These are phyloP conservation scores for Ganoderma meredithae DNA, from an alignment of 1,284 basidiomycete genomes.

Conservation along the genomic window DNA sequence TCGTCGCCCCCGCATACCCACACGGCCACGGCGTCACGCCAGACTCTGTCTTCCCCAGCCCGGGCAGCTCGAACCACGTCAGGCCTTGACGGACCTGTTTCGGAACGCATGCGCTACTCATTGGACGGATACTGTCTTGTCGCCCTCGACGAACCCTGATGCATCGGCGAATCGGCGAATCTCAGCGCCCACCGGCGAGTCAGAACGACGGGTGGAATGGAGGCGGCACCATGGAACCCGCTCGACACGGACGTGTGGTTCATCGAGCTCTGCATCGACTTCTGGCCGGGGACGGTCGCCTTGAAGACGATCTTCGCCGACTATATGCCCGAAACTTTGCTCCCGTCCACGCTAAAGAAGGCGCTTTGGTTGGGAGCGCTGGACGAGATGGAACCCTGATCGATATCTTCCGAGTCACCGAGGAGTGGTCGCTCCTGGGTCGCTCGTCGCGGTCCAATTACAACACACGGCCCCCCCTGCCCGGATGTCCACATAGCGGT, in stretches of 20 bases:
- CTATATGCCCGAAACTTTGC: constrained; percentile 51
- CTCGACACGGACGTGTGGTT: constrained; percentile 46
- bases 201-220: constrained; percentile 1
- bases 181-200: not conserved
- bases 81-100: constrained; percentile 60
- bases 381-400: constrained; percentile 61
- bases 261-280: constrained; percentile 46
- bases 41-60: constrained; percentile 64
- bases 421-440: constrained; percentile 56
- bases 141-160: constrained; percentile 70
- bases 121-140: constrained; percentile 67
- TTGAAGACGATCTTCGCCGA: constrained; percentile 55
- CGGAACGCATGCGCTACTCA: constrained; percentile 66
- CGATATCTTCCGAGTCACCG: constrained; percentile 51
- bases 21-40: constrained; percentile 70
- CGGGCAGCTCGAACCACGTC: constrained; percentile 65
- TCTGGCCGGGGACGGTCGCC: constrained; percentile 51
- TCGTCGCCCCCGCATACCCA: constrained; percentile 58
- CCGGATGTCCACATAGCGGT: constrained; percentile 66
- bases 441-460: constrained; percentile 61
- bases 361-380: constrained; percentile 61
- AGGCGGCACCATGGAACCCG: constrained; percentile 56
- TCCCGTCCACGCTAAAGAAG: constrained; percentile 70
- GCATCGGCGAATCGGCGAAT: not conserved
- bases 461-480: constrained; percentile 67